These are phyloP conservation scores for Colletotrichum endophyticum DNA, from an alignment of 2,329 filamentous ascomycete species.

Conservation along the genomic window DNA sequence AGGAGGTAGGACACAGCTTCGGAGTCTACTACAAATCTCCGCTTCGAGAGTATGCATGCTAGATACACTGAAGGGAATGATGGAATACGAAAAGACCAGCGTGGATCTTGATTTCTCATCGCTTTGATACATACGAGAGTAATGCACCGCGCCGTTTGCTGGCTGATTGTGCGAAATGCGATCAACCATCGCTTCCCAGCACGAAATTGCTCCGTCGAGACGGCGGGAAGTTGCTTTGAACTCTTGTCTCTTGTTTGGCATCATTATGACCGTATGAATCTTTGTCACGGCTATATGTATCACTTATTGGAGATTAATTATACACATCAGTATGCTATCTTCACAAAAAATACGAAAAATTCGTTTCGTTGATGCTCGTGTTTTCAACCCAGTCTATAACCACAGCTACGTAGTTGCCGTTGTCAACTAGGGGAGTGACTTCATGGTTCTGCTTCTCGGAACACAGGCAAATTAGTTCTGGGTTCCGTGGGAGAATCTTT, in stretches of 20 bases:
- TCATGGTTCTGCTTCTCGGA: not conserved
- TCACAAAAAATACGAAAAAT: not conserved
- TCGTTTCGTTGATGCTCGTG: not conserved
- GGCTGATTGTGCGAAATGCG: not conserved
- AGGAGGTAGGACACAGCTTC: not conserved
- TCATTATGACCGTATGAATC: not conserved
- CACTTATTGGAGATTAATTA: accelerated
- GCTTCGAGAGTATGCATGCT: not conserved
- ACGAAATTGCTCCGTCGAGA: not conserved
- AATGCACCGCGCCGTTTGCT: not conserved
- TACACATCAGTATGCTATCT: accelerated
- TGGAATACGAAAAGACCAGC: not conserved
- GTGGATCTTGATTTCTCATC: not conserved
- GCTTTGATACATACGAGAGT: not conserved
- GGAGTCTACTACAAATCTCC: not conserved
- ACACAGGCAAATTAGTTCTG: not conserved
- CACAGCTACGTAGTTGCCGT: accelerated
- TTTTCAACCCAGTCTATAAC: not conserved
- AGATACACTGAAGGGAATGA: not conserved
- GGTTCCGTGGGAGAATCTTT: not conserved
- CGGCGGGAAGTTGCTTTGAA: not conserved
- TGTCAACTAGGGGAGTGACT: not conserved
- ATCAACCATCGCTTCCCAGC: not conserved
- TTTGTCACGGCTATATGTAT: not conserved
- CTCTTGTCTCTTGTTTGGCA: not conserved